Conservation (phyloP, 2,329 filamentous ascomycete genomes). For the Knufia fluminis region DNA sequence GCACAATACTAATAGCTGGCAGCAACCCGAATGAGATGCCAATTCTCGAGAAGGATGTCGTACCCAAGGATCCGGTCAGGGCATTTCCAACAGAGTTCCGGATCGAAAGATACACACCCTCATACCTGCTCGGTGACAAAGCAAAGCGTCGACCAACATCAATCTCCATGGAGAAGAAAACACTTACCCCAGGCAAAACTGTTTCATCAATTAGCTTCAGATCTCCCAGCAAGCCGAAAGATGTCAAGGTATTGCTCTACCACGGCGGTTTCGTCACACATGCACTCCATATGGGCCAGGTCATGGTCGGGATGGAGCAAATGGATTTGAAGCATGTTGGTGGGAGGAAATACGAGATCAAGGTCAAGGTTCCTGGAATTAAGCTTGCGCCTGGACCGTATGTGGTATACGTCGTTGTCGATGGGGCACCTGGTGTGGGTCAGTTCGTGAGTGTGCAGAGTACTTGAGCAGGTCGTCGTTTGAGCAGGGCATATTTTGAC, state of each 20-base stretch:
- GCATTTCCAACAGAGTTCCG: slow-evolving; percentile 51
- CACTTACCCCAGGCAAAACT: slow-evolving; percentile 36
- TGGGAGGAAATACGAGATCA: slow-evolving; percentile 29
- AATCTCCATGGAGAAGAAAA: slow-evolving; percentile 37
- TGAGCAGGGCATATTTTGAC: too few relatives aligned
- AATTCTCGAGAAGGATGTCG: slow-evolving; percentile 33
- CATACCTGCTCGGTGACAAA: slow-evolving; percentile 48
- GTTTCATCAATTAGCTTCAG: slow-evolving; percentile 41
- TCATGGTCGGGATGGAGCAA: slow-evolving; percentile 46
- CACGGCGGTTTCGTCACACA: slow-evolving; percentile 54
- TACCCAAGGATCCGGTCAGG: slow-evolving; percentile 33
- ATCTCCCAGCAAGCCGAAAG: slow-evolving; percentile 30
- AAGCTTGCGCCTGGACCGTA: slow-evolving; percentile 52
- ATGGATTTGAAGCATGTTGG: slow-evolving; percentile 25
- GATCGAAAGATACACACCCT: slow-evolving; percentile 53
- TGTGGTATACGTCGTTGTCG: slow-evolving; percentile 50
- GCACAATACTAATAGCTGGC: slow-evolving; percentile 50
- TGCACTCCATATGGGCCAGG: slow-evolving; percentile 52
- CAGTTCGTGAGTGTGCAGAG: slow-evolving; percentile 37
- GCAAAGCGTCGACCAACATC: slow-evolving; percentile 40
- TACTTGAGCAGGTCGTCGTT: neutral
- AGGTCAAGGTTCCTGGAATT: slow-evolving; percentile 45
- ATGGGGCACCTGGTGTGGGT: slow-evolving; percentile 45
- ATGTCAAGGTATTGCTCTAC: slow-evolving; percentile 45
- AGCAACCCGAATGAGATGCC: slow-evolving; percentile 54